These are phyloP conservation scores for Nakazawaea anatomiae DNA, from an alignment of 805 yeast genomes.

Conservation along the genomic window DNA sequence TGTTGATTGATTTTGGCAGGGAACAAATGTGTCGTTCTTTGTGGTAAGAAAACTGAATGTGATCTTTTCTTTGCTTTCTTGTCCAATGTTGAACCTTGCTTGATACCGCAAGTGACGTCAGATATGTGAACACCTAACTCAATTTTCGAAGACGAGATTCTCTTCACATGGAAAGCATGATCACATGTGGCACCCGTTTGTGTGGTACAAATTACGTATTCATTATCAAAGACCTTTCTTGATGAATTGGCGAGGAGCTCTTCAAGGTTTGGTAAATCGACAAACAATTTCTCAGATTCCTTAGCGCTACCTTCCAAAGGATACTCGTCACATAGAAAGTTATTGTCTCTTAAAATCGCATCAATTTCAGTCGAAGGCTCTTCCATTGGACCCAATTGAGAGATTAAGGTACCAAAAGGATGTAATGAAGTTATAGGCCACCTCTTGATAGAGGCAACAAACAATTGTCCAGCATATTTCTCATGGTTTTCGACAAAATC, in stretches of 20 bases:
- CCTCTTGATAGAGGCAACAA: constrained; percentile 93
- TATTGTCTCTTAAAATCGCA: constrained; percentile 83
- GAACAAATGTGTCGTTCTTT: constrained; percentile 58
- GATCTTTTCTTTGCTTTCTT: constrained; percentile 88
- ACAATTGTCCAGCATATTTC: constrained; percentile 70
- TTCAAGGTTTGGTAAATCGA: constrained; percentile 36
- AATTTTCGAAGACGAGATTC: constrained; percentile 50
- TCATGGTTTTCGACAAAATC: constrained; percentile 94
- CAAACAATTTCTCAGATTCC: constrained; percentile 15
- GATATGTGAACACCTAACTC: constrained; percentile 84
- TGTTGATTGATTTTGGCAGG: constrained; percentile 60
- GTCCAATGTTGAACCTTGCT: constrained; percentile 72
- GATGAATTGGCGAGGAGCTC: constrained; percentile 26
- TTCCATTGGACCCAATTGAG: constrained; percentile 77
- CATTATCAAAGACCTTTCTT: constrained; percentile 51
- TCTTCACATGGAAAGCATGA: constrained; percentile 76
- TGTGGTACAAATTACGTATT: constrained; percentile 59
- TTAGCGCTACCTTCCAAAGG: constrained; percentile 34
- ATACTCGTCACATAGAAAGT: constrained; percentile 77
- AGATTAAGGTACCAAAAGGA: constrained; percentile 92
- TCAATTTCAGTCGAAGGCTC: constrained; percentile 77
- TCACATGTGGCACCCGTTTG: constrained; percentile 58
- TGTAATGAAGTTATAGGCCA: constrained; percentile 99
- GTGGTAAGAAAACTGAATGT: constrained; percentile 83
- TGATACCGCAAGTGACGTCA: constrained; percentile 70